Evolutionary conservation across 805 yeast species (phyloP).

Genomic region (Cyberlindnera suaveolens): DNA sequence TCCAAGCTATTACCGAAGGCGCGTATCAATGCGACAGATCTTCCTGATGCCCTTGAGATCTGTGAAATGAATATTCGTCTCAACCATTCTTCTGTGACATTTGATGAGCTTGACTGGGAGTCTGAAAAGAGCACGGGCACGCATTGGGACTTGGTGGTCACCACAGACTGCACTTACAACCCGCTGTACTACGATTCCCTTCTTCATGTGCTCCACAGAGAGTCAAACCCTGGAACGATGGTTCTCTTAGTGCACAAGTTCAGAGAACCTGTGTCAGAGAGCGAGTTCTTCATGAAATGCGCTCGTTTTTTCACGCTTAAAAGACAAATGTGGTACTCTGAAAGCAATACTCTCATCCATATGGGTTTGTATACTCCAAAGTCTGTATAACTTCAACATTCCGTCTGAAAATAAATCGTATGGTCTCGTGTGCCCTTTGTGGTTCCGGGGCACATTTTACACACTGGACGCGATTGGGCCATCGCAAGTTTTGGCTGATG

Average conservation of each 20-base stretch:
- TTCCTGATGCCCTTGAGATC: constrained; percentile 32
- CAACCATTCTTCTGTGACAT: constrained; percentile 15
- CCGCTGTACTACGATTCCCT: constrained; percentile 32
- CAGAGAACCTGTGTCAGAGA: constrained; percentile 22
- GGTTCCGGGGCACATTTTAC: no score
- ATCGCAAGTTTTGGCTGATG: no score
- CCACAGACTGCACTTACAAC: constrained; percentile 39
- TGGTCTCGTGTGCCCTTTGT: no score
- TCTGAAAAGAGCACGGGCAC: constrained; percentile 11
- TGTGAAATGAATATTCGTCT: constrained; percentile 27
- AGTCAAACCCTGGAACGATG: constrained; percentile 7
- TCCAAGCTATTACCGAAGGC: constrained; percentile 17
- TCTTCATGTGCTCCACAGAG: constrained; percentile 24
- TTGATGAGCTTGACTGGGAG: constrained; percentile 34
- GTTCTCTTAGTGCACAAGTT: constrained; percentile 22
- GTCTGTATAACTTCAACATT: neutral
- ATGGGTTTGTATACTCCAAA: constrained; percentile 15
- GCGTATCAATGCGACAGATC: constrained; percentile 28
- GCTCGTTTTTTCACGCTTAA: constrained; percentile 4
- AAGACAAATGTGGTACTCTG: constrained; percentile 16
- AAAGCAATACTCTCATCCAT: constrained; percentile 15
- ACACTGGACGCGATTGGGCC: no score
- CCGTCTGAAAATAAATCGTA: no score
- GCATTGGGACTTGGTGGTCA: constrained; percentile 31
- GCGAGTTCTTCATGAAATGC: constrained; percentile 18